Base-by-base conservation (phyloP, 2,329 filamentous ascomycete species). In the Fusarium buxicola region DNA sequence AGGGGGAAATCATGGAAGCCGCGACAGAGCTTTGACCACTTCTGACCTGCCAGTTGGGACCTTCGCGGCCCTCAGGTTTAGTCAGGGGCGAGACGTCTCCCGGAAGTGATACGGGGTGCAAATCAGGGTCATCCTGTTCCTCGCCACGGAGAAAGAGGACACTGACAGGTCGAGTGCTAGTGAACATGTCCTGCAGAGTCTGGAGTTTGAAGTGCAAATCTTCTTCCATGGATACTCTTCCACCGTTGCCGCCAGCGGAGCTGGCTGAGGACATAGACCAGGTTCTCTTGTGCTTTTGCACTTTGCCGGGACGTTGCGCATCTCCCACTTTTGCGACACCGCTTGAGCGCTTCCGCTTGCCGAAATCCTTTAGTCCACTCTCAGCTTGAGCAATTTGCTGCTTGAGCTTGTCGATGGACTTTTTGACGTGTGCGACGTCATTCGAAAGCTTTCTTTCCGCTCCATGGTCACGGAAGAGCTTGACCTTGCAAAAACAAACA, bases 381-480 rank as follows among this genome's bases (percentile, higher is more conserved):
- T 90, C 88, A 1, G 86, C 85, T 72, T 97, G 93, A 0, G 90
- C 83, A 58, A 97, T 95, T 72, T 97, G 94, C 73, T 97, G 93
- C 76, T 96, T 96, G 41, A 97, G 80, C 77, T 97, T 98, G 72
- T 97, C 94, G 68, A 98, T 97, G 0, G 91, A 92, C 79, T 97
- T 98, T 77, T 96, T 96, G 64, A 98, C 92, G 71, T 98, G 94
- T 0, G 92, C 91, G 8, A 97, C 86, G 68, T 98, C 94, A 73
- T 98, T 98, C 13, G 94, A 94, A 1, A 98, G 84, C 74, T 98
- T 98, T 46, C 94, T 88, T 76, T 98, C 94, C 0, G 95, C 95
- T 21, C 94, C 94, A 70, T 98, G 95, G 73, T 98, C 94, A 62
- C 94, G 87, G 82, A 98, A 98, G 3, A 98, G 86, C 76, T 98